Evolutionary conservation across 2,329 filamentous ascomycete genomes (phyloP).

Genomic region (Monosporascus sp.): DNA sequence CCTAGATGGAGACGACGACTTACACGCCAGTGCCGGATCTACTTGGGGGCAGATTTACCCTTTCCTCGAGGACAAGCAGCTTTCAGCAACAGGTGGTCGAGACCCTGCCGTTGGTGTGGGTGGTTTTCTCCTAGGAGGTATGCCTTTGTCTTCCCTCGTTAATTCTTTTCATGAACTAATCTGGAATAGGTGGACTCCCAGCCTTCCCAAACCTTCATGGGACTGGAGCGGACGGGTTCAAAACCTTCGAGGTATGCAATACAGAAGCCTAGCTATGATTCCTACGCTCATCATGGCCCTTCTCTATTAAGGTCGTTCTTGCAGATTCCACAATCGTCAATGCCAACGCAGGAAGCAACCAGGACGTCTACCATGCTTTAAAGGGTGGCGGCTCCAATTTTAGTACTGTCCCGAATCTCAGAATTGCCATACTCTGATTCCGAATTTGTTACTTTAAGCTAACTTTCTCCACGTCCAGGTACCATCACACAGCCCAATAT

Average conservation of each 20-base stretch:
- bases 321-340: constrained; percentile 11
- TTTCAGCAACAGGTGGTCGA: constrained; percentile 10
- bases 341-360: constrained; percentile 7
- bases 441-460: not conserved
- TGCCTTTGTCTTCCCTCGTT: not conserved
- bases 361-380: constrained; percentile 10
- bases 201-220: constrained; percentile 15
- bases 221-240: constrained; percentile 9
- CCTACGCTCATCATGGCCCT: not conserved
- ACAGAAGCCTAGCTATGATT: too few species aligned
- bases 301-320: constrained; percentile 7
- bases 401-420: constrained; percentile 2
- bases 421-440: not conserved
- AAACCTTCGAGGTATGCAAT: constrained; percentile 12
- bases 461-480: constrained; percentile 1
- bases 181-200: constrained; percentile 9
- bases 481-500: constrained; percentile 16
- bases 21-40: constrained; percentile 6
- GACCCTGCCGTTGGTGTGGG: constrained; percentile 10
- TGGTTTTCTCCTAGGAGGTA: constrained; percentile 15
- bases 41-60: constrained; percentile 11
- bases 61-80: constrained; percentile 10
- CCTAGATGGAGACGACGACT: constrained; percentile 1
- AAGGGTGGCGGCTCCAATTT: constrained; percentile 18
- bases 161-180: not conserved